Evolutionary conservation across 2,329 filamentous ascomycete genomes (phyloP).

Genomic region (Drechslera avenae): DNA sequence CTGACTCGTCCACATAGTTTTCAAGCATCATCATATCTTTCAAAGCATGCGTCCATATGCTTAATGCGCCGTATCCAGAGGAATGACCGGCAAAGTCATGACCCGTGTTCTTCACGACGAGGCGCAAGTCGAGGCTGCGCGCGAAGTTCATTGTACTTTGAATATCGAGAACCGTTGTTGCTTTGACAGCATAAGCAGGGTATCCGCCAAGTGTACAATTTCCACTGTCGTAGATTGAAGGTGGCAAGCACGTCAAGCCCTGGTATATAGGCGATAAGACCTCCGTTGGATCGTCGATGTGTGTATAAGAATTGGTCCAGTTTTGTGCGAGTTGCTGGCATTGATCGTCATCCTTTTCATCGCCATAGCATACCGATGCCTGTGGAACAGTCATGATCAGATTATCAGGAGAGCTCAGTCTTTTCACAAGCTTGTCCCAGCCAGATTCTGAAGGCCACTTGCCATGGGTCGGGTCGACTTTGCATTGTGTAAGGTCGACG

Average conservation of each 20-base stretch:
- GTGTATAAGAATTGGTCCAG: slow-evolving; percentile 22
- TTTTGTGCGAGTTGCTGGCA: slow-evolving; percentile 26
- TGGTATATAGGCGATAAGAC: slow-evolving; percentile 34
- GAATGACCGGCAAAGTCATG: slow-evolving; percentile 31
- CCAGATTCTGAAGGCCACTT: slow-evolving; percentile 36
- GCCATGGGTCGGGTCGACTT: slow-evolving; percentile 24
- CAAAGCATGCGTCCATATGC: slow-evolving; percentile 37
- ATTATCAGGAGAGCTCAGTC: slow-evolving; percentile 26
- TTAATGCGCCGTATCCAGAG: slow-evolving; percentile 25
- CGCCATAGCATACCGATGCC: slow-evolving; percentile 31
- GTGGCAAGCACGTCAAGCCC: slow-evolving; percentile 34
- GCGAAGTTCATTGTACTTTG: slow-evolving; percentile 38
- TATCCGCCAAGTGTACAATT: slow-evolving; percentile 35
- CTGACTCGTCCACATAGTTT: slow-evolving; percentile 24
- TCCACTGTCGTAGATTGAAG: slow-evolving; percentile 27
- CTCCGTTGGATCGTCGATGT: slow-evolving; percentile 34
- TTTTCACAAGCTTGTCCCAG: slow-evolving; percentile 27
- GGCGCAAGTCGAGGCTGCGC: slow-evolving; percentile 28
- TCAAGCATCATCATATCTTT: slow-evolving; percentile 34
- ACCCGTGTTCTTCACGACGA: slow-evolving; percentile 40
- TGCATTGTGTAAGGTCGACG: slow-evolving; percentile 26
- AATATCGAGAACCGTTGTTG: slow-evolving; percentile 27
- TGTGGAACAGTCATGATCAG: slow-evolving; percentile 30
- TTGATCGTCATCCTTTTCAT: slow-evolving; percentile 24
- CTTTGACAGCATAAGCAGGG: slow-evolving; percentile 34